Conservation (phyloP, 1,139 yeast species). For the Suhomyces bribrorum region DNA sequence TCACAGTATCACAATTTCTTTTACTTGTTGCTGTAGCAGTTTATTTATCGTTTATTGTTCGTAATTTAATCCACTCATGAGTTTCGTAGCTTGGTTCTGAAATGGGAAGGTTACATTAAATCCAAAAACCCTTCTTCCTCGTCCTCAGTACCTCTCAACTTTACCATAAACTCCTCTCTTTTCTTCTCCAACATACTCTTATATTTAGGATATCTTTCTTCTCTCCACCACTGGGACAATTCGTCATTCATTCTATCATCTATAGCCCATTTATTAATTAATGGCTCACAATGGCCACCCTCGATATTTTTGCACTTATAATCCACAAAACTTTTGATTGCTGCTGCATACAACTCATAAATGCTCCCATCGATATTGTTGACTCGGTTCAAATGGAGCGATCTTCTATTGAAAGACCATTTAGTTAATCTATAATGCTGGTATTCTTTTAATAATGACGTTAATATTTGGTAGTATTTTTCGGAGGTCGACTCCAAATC, state of each 20-base stretch:
- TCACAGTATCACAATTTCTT: not conserved
- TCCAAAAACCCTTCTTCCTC: conserved; percentile 38
- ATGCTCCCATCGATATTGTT: conserved; percentile 22
- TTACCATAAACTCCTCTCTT: conserved; percentile 31
- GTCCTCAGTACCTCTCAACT: conserved; percentile 24
- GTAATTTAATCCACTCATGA: too few relatives aligned
- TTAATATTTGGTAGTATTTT: conserved; percentile 26
- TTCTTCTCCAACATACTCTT: conserved; percentile 27
- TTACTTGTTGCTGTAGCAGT: not conserved
- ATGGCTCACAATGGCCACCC: conserved; percentile 34
- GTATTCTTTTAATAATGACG: conserved; percentile 24
- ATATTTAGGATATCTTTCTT: conserved; percentile 24
- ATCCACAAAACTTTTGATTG: conserved; percentile 31
- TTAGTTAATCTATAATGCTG: conserved; percentile 21
- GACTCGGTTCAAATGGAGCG: conserved; percentile 13
- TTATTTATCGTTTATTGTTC: not conserved
- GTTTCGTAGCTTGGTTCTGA: not conserved
- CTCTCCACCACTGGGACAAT: conserved; percentile 25
- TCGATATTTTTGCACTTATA: conserved; percentile 29
- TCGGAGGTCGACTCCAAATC: conserved; percentile 19
- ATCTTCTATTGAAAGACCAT: conserved; percentile 30
- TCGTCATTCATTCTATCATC: conserved; percentile 29
- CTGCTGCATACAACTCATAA: conserved; percentile 25
- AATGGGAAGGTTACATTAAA: conserved; percentile 26
- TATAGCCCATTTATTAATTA: conserved; percentile 43